phyloP scores from a whole-genome alignment of 2,329 filamentous ascomycete species.

The Ramularia collo-cygni region DNA sequence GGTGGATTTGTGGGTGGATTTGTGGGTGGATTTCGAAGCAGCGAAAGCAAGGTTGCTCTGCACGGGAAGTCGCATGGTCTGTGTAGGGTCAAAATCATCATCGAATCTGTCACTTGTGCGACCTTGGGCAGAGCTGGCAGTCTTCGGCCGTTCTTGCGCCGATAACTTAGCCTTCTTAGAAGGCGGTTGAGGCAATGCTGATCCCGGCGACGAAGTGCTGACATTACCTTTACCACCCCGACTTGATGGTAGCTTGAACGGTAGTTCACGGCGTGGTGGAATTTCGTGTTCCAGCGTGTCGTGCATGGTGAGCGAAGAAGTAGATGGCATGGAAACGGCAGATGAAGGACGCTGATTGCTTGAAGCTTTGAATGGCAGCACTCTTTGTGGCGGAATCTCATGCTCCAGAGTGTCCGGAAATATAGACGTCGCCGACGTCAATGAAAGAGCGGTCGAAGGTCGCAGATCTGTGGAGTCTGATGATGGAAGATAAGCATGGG shows the following conservation, averaged over 20 bases:
- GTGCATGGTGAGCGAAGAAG: neutral
- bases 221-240: constrained; percentile 18
- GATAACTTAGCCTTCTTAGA: too few relatives aligned
- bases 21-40: neutral
- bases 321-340: neutral
- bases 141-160: neutral
- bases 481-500: neutral
- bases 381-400: constrained; percentile 22
- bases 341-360: neutral
- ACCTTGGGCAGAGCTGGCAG: constrained; percentile 1
- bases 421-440: neutral
- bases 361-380: constrained; percentile 34
- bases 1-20: too few relatives aligned
- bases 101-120: too few relatives aligned
- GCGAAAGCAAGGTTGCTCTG: neutral
- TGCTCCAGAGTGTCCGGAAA: constrained; percentile 15
- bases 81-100: too few relatives aligned
- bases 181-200: constrained; percentile 23
- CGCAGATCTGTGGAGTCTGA: constrained; percentile 4
- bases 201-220: constrained; percentile 16
- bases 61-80: constrained; percentile 2
- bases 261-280: constrained; percentile 29
- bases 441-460: constrained; percentile 2
- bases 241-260: constrained; percentile 33
- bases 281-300: constrained; percentile 16